Conservation (phyloP, 805 yeast species). For the Candida maesae region DNA sequence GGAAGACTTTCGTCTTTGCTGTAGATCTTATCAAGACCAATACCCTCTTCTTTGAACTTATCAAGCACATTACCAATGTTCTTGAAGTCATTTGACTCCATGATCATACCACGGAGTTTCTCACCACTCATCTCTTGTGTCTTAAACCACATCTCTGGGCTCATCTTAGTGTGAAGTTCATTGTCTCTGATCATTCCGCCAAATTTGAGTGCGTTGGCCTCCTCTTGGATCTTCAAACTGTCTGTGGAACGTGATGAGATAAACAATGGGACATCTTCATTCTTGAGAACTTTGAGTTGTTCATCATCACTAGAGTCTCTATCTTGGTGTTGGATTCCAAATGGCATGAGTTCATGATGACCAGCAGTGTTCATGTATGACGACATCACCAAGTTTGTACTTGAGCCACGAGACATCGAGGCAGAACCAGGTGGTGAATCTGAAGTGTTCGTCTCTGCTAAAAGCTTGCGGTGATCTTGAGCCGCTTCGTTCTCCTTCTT, state of each 20-base stretch:
- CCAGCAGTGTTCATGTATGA: slow-evolving; percentile 29
- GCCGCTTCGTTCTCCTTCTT: not conserved
- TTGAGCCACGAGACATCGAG: slow-evolving; percentile 16
- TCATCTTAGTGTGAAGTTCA: slow-evolving; percentile 20
- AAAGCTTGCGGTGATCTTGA: not conserved
- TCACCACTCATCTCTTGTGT: slow-evolving; percentile 31
- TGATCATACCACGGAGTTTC: slow-evolving; percentile 32
- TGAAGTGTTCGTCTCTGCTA: not conserved
- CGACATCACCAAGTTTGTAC: slow-evolving; percentile 23
- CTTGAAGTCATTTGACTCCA: slow-evolving; percentile 35
- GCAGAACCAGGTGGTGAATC: slow-evolving; percentile 1
- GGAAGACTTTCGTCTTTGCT: slow-evolving; percentile 15
- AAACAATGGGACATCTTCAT: slow-evolving; percentile 1
- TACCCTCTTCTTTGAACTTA: slow-evolving; percentile 37
- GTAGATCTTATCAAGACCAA: slow-evolving; percentile 34
- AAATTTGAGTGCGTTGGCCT: slow-evolving; percentile 23
- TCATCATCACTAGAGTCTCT: slow-evolving; percentile 28
- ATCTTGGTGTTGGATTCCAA: slow-evolving; percentile 30
- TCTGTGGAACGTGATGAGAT: slow-evolving; percentile 13
- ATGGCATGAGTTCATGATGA: slow-evolving; percentile 34
- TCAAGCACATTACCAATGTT: slow-evolving; percentile 36
- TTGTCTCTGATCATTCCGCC: slow-evolving; percentile 14
- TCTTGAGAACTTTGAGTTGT: slow-evolving; percentile 7
- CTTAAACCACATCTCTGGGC: slow-evolving; percentile 30
- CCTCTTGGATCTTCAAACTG: slow-evolving; percentile 22